Percentiles rank a stretch among this genome's conserved stretches.
These are phyloP conservation scores for Paecilomyces sp. DNA, from an alignment of 2,329 filamentous ascomycete genomes.

Conservation along the genomic window DNA sequence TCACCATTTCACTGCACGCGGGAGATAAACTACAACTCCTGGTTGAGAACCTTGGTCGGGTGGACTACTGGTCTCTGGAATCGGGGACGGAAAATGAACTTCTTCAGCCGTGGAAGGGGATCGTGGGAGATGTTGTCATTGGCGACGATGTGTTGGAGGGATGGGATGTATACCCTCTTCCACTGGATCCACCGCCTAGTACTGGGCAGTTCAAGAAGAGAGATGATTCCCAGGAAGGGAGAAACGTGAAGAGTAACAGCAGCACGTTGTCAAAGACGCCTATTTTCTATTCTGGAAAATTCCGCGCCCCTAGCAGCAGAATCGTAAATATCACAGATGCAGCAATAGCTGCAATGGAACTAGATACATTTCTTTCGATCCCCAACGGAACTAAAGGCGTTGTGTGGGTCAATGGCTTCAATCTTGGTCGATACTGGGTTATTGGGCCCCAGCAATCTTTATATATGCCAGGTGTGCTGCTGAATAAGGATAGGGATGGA, in stretches of 20 bases:
- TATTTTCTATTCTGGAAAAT: constrained; percentile 20
- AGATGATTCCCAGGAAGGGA: neutral
- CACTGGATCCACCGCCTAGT: constrained; percentile 16
- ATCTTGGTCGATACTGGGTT: constrained; percentile 42
- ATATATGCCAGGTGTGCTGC: constrained; percentile 36
- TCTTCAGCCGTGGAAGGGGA: constrained; percentile 41
- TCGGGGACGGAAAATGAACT: constrained; percentile 16
- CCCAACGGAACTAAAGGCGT: constrained; percentile 38
- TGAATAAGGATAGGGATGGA: constrained; percentile 27
- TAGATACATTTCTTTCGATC: constrained; percentile 34
- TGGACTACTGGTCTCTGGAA: constrained; percentile 36
- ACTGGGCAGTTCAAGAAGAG: neutral
- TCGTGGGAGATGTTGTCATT: constrained; percentile 36
- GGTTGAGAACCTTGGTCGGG: constrained; percentile 47
- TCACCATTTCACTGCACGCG: constrained; percentile 28
- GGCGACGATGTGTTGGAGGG: constrained; percentile 22
- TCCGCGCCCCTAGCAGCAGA: constrained; percentile 10
- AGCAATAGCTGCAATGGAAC: constrained; percentile 5
- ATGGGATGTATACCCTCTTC: constrained; percentile 37
- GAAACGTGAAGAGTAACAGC: constrained; percentile 7
- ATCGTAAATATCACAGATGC: constrained; percentile 1
- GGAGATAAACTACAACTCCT: constrained; percentile 39
- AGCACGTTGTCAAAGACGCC: neutral
- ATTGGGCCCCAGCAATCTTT: constrained; percentile 44
- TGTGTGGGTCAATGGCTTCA: constrained; percentile 42